Evolutionary conservation across 164 flowering plant genomes (phyloP).

Genomic region (Akebia trifoliata): DNA sequence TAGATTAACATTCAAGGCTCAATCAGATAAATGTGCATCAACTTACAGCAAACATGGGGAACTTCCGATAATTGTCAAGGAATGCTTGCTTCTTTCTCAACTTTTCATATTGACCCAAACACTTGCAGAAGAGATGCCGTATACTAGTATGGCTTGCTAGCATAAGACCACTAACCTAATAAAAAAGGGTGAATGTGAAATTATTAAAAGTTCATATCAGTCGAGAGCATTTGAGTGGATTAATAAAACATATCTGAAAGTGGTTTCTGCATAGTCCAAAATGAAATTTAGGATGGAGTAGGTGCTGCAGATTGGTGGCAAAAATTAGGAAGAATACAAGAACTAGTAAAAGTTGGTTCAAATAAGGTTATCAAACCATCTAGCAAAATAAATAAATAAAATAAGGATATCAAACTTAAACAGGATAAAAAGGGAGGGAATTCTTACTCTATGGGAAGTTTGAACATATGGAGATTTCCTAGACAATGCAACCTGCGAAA

Average conservation of each 20-base stretch:
- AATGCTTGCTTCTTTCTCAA: conserved; percentile 97
- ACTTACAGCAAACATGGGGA: conserved; percentile 99
- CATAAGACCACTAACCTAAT: conserved; percentile 97
- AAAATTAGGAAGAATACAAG: no score
- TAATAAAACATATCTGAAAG: background rate
- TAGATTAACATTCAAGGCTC: no score
- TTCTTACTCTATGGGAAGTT: conserved; percentile 83
- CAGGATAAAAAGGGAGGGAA: background rate
- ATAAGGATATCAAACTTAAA: background rate
- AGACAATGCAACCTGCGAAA: conserved; percentile 86
- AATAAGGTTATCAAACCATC: no score
- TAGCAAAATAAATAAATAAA: background rate
- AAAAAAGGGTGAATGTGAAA: conserved; percentile 2
- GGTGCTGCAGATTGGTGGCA: background rate
- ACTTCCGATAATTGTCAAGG: conserved; percentile 93
- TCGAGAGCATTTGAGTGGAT: background rate
- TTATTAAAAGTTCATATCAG: background rate
- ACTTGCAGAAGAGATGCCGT: conserved; percentile 92
- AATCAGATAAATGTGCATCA: no score
- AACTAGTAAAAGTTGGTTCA: no score
- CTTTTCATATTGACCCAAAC: conserved; percentile 92
- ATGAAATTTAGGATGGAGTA: background rate
- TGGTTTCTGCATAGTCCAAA: conserved; percentile 3
- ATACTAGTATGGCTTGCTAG: conserved; percentile 97
- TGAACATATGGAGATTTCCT: conserved; percentile 98